Evolutionary conservation across 495 filamentous ascomycete genomes (phyloP), one percentile per base, ranked within the genome.

Genomic region (Daldinia bambusicola): DNA sequence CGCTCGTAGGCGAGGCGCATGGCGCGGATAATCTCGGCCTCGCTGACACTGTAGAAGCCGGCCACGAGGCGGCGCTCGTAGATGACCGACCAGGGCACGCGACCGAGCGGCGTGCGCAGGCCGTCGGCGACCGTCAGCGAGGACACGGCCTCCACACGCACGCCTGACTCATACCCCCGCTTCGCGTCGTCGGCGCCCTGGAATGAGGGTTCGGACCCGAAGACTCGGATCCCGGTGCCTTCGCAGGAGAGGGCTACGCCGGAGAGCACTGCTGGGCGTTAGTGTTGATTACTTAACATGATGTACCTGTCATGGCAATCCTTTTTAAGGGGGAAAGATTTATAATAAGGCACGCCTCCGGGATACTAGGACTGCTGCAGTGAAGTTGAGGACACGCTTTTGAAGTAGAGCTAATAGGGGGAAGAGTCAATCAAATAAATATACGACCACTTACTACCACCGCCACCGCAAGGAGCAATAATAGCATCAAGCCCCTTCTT

Each of bases 51-150:
- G 80, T 86, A 97, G 67, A 97, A 89, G 2, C 89, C 92, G 4
- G 80, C 70, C 0, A 97, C 90, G 69, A 94, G 87, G n/a, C 77
- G 77, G 67, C 80, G 75, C 72, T 96, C 89, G 57, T 89, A 89
- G 75, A 98, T 93, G 18, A 99, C 83, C 43, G 76, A 84, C 93
- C 94, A 98, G 37, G 93, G 93, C 51, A 88, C 79, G 51, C 84
- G 66, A 1, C 94, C 95, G 3, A 98, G 86, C 0, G 93, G 92
- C 34, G 94, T 97, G 8, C 95, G 82, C 76, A 99, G 75, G 4
- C 95, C 95, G 78, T 99, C 95, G 1, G 93, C 95, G 55, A 98
- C 91, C 0, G 95, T 98, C 53, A 95, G 77, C 8, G 89, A 89
- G 58, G 85, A 87, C 4, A 98, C 95, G 0, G 65, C 76, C 58